phyloP scores from a whole-genome alignment of 1,284 basidiomycete genomes.

The Schizophyllum commune region DNA sequence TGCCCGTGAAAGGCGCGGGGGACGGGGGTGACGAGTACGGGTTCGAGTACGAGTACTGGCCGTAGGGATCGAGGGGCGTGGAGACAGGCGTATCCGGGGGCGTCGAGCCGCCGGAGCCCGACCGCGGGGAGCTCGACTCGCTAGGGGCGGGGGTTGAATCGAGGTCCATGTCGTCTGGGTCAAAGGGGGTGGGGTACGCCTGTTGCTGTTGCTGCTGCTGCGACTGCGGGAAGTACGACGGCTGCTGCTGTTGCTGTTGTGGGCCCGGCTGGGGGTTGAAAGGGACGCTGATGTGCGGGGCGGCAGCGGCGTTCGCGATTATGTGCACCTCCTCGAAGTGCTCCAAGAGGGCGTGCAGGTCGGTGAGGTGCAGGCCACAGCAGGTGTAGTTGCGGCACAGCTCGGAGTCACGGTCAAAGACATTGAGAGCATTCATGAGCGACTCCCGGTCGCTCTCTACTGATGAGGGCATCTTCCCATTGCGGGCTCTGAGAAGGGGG shows the following conservation, averaged over 20 bases:
- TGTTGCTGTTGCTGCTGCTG: conserved; percentile 7
- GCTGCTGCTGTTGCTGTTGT: conserved; percentile 5
- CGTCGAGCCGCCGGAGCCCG: neutral
- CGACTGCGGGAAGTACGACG: conserved; percentile 6
- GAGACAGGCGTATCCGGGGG: conserved; percentile 6
- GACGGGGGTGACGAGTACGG: neutral
- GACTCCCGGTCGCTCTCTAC: conserved; percentile 45
- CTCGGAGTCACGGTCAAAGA: conserved; percentile 65
- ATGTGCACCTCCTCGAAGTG: conserved; percentile 85
- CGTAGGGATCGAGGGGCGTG: conserved; percentile 11
- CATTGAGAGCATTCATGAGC: conserved; percentile 56
- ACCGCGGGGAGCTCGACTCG: conserved; percentile 33
- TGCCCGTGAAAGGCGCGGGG: neutral
- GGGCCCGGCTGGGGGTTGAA: conserved; percentile 30
- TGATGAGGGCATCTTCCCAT: conserved; percentile 46
- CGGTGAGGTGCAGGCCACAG: conserved; percentile 71
- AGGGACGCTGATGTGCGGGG: conserved; percentile 38
- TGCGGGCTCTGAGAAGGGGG: conserved; percentile 44
- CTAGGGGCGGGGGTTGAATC: conserved; percentile 37
- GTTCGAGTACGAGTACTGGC: conserved; percentile 6
- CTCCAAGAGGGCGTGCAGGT: conserved; percentile 80
- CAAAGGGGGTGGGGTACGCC: conserved; percentile 39
- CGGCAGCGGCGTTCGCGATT: conserved; percentile 47
- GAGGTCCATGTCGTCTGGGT: conserved; percentile 76
- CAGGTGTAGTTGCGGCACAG: conserved; percentile 80